Evolutionary conservation across 495 filamentous ascomycete genomes (phyloP).

Genomic region (Neurospora terricola): DNA sequence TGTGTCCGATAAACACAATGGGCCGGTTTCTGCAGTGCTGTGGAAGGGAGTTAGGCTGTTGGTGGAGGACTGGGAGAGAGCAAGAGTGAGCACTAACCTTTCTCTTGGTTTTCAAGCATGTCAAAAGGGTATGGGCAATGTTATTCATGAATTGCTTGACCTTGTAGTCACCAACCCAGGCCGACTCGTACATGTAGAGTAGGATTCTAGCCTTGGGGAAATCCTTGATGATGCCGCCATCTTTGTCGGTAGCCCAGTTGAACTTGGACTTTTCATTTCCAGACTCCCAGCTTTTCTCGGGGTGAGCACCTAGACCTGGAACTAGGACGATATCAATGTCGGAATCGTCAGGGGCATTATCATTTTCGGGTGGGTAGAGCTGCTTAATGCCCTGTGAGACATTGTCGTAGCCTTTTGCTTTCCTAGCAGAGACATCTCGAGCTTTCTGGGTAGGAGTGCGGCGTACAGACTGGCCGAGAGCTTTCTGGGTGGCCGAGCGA

Average conservation of each 20-base stretch:
- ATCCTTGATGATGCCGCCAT: background rate
- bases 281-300: background rate
- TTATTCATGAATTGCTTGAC: constrained; percentile 3
- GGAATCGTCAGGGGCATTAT: background rate
- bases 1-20: constrained; percentile 36
- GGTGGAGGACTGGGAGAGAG: constrained; percentile 12
- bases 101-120: background rate
- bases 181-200: background rate
- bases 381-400: background rate
- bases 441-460: background rate
- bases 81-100: background rate
- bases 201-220: background rate
- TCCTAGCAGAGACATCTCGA: background rate
- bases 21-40: background rate
- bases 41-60: constrained; percentile 8
- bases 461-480: background rate
- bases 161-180: background rate
- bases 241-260: background rate
- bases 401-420: background rate
- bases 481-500: background rate
- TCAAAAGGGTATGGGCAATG: constrained; percentile 5
- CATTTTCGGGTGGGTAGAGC: background rate
- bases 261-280: background rate
- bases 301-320: background rate
- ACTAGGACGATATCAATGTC: background rate